These are phyloP conservation scores for Penicillium sp. DNA, from an alignment of 2,329 filamentous ascomycete genomes.

Conservation along the genomic window DNA sequence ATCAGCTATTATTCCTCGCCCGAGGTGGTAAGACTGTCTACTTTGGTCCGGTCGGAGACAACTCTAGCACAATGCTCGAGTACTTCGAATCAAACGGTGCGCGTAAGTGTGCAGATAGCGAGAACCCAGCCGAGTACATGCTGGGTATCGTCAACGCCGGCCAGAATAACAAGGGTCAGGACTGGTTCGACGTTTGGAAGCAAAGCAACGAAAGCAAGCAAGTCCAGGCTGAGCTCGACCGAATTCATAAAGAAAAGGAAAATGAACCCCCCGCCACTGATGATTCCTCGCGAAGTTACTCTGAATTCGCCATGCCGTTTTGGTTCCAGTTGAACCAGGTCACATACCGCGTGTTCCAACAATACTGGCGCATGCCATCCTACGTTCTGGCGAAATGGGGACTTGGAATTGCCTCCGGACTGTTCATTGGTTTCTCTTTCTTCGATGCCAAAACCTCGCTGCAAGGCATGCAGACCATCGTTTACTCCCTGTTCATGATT, in stretches of 20 bases:
- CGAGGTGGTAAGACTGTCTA: slow-evolving; percentile 65
- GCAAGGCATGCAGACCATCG: slow-evolving; percentile 78
- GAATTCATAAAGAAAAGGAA: slow-evolving; percentile 51
- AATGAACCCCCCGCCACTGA: slow-evolving; percentile 22
- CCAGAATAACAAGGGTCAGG: slow-evolving; percentile 33
- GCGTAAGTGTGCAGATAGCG: slow-evolving; percentile 54
- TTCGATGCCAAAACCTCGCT: slow-evolving; percentile 67
- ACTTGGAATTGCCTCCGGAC: slow-evolving; percentile 59
- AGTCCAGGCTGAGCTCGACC: slow-evolving; percentile 57
- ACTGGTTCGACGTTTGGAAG: slow-evolving; percentile 64
- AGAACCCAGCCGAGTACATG: slow-evolving; percentile 75
- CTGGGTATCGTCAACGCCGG: slow-evolving; percentile 54
- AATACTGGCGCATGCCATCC: slow-evolving; percentile 82
- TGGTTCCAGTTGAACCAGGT: slow-evolving; percentile 63
- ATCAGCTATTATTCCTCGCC: slow-evolving; percentile 60
- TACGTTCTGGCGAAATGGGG: slow-evolving; percentile 79
- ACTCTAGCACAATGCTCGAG: slow-evolving; percentile 55
- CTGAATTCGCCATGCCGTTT: slow-evolving; percentile 76
- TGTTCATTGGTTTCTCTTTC: slow-evolving; percentile 83
- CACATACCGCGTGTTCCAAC: slow-evolving; percentile 72
- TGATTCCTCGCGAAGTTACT: slow-evolving; percentile 52
- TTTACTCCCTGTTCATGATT: slow-evolving; percentile 81
- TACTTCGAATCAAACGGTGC: slow-evolving; percentile 66
- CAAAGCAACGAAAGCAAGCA: slow-evolving; percentile 53
- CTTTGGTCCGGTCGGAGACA: slow-evolving; percentile 62